Base-by-base conservation (phyloP, 441 rosid genomes). In the Arabidopsis hybrid region DNA sequence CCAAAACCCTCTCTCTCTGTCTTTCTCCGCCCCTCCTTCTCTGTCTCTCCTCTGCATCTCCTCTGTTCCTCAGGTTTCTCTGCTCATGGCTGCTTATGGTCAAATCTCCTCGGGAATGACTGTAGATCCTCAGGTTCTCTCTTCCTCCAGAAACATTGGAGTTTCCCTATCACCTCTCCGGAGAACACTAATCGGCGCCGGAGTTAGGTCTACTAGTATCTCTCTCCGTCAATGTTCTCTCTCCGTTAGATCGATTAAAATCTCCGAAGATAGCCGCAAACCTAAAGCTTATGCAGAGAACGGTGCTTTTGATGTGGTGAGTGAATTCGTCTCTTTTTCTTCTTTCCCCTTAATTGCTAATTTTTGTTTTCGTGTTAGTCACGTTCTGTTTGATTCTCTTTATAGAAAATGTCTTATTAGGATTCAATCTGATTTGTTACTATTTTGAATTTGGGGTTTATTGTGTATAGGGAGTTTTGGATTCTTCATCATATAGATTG, bases 381-480 rank as follows among this genome's bases (percentile, higher is more conserved):
- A 65, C 77, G 69, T 9, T 67, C 65, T 60, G 62, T 5, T 64
- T 60, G 13, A 36, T 7, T 21, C 26, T 21, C 26, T 21, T 21
- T 21, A 21, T 21, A 21, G 26, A 21, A 21, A 21, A 21, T 21
- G 26, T 21, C 26, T 21, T 21, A 21, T 13, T 45, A 5, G 49
- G 45, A 49, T 34, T 11, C 6, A 36, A 45, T 56, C 39, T 56
- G 60, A 55, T 31, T 55, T 21, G 5, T 55, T 55, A 8, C 38
- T 53, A 3, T 13, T 60, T 46, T 47, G 60, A 56, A 56, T 32
- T 7, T 55, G 5, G 26, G 55, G n/a, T 13, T 45, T 53, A 1
- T 4, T 69, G 26, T 59, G 45, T 65, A 29, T 29, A 90, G 96
- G 96, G 84, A 49, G 63, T 72, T 29, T 11, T 80, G 71, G 85